These are phyloP conservation scores for Colletotrichum orbiculare DNA, from an alignment of 2,329 filamentous ascomycete genomes.

Conservation along the genomic window DNA sequence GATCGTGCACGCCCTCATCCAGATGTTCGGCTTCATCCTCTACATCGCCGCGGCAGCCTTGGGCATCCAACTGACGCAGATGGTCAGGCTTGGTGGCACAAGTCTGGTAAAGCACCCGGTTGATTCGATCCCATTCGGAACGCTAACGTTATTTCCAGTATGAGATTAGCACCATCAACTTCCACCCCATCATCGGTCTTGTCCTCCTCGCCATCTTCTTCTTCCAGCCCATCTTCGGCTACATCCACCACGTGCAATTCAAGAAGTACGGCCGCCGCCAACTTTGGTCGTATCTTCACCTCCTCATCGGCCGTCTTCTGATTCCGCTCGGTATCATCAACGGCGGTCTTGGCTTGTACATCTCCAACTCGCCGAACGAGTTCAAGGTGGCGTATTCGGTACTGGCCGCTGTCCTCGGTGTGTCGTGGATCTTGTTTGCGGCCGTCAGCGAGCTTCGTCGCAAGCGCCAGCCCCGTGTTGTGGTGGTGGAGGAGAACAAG, in stretches of 20 bases:
- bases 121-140: not conserved
- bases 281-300: constrained; percentile 54
- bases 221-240: constrained; percentile 55
- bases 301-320: constrained; percentile 54
- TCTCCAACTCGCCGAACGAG: constrained; percentile 44
- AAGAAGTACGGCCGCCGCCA: constrained; percentile 50
- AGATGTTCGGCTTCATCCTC: constrained; percentile 50
- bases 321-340: constrained; percentile 57
- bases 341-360: constrained; percentile 55
- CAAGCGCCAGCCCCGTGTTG: constrained; percentile 27
- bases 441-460: constrained; percentile 45
- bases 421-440: constrained; percentile 50
- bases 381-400: constrained; percentile 51
- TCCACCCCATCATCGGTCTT: constrained; percentile 60
- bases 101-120: constrained; percentile 45
- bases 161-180: constrained; percentile 45
- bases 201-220: constrained; percentile 52
- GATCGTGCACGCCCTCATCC: constrained; percentile 52
- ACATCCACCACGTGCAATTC: constrained; percentile 55
- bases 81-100: constrained; percentile 43
- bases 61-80: constrained; percentile 53
- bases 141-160: constrained; percentile 40
- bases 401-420: constrained; percentile 50
- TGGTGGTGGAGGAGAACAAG: constrained; percentile 31
- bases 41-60: constrained; percentile 54